These are phyloP conservation scores for Acanthamoeba healyi DNA, from an alignment of 208 protist species.

Conservation along the genomic window DNA sequence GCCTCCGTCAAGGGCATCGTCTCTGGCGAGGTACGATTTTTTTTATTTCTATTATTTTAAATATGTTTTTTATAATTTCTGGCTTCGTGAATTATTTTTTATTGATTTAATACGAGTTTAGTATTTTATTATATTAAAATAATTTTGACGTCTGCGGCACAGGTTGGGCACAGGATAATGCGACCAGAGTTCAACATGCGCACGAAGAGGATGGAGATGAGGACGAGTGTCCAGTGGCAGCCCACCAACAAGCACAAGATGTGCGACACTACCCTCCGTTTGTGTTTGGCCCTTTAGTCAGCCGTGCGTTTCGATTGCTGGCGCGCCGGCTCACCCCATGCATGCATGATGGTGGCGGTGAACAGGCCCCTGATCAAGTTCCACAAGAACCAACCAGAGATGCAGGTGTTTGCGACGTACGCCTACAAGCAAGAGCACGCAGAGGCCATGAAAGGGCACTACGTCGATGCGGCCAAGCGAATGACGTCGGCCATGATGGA, in stretches of 20 bases:
- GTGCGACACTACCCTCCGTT: no score
- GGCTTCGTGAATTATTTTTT: not conserved
- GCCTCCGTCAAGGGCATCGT: conserved; percentile 8
- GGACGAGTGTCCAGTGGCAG: not conserved
- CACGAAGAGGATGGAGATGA: conserved; percentile 23
- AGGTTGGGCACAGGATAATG: not conserved
- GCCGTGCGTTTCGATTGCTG: no score
- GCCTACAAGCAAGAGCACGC: not conserved
- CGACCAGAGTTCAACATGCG: not conserved
- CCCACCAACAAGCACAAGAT: conserved; percentile 26
- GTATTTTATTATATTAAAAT: not conserved
- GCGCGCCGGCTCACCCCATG: no score
- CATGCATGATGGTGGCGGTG: no score
- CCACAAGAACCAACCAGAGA: conserved; percentile 40
- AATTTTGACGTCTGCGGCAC: not conserved
- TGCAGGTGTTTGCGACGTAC: not conserved
- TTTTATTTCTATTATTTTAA: not conserved
- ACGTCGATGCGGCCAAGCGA: conserved; percentile 16
- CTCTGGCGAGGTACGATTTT: not conserved
- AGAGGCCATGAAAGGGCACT: not conserved
- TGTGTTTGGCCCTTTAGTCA: no score
- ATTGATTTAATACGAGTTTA: not conserved
- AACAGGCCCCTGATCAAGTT: conserved; percentile 1
- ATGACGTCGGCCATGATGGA: conserved; percentile 20
- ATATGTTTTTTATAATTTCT: no score